Evolutionary conservation across 2,329 filamentous ascomycete genomes (phyloP), one percentile per base, ranked within the genome.

Genomic region (Penicillium palitans): DNA sequence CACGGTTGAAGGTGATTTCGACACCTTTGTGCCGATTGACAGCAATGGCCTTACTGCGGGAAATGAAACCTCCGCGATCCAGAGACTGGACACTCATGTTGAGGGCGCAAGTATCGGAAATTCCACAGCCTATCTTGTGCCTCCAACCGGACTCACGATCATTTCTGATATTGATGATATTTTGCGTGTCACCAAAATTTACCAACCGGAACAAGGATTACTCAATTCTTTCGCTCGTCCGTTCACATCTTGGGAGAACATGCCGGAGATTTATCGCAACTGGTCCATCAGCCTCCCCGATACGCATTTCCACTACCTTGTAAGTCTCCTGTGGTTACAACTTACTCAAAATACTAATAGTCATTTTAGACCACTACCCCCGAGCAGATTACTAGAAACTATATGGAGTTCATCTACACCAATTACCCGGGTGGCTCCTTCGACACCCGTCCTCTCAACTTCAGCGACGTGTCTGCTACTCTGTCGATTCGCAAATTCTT

Each of bases 161-260:
- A 78, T 93, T 65, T 90, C 86, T 1, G 90, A 93, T 68, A 90
- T 93, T 61, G 90, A 92, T 65, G 90, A 93, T 68, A 91, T 91
- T 58, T 82, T 92, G 0, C 86, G 90, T n/a, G 78, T 92, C 1
- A 93, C 90, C 56, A 90, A 91, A 74, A 93, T 93, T 70, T 93
- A 90, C 72, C 74, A 89, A 48, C 90, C 90, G 0, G 84, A 86
- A 63, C 83, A 92, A 69, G 90, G 90, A 6, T 78, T 93, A 0
- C 78, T 92, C 12, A 93, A 93, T 76, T 87, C 88, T 0, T 92
- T 93, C 68, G 89, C 89, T 0, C 82, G 84, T 4, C 80, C 87
- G 0, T 93, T 90, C 70, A 82, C 80, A 0, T 80, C 84, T 0
- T 93, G 90, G 90, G 80, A 88, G 80, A 88, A 92, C 74, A 93